Percentiles rank a stretch among this genome's conserved stretches.
These are phyloP conservation scores for Candida tropicalis DNA, from an alignment of 1,139 yeast species.

Conservation along the genomic window DNA sequence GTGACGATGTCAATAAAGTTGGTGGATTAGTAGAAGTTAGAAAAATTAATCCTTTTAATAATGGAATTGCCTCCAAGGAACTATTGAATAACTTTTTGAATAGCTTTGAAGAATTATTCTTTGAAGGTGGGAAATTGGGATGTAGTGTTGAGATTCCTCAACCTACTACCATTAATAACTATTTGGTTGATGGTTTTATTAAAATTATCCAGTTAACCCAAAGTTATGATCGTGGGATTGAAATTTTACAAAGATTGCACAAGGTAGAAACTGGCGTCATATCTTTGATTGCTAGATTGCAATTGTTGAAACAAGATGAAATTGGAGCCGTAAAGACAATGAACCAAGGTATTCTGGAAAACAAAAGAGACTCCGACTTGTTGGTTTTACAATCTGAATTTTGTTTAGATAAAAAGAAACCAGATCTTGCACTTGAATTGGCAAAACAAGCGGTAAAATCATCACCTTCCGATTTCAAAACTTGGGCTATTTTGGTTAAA, in stretches of 20 bases:
- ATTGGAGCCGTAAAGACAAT: conserved; percentile 72
- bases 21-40: conserved; percentile 57
- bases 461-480: conserved; percentile 80
- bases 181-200: conserved; percentile 74
- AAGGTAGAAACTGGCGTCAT: conserved; percentile 52
- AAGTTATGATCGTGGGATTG: conserved; percentile 60
- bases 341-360: conserved; percentile 57
- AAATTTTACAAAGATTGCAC: conserved; percentile 47
- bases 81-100: conserved; percentile 57
- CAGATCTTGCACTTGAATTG: conserved; percentile 72
- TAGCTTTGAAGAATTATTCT: conserved; percentile 64
- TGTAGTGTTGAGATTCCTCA: conserved; percentile 70
- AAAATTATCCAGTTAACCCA: conserved; percentile 68
- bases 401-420: conserved; percentile 63
- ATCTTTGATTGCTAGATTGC: conserved; percentile 57
- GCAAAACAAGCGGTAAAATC: conserved; percentile 78
- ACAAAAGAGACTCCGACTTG: conserved; percentile 66
- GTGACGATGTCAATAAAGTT: conserved; percentile 46
- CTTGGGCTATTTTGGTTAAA: conserved; percentile 79
- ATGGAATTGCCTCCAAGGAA: conserved; percentile 39
- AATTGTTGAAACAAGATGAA: conserved; percentile 67
- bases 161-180: conserved; percentile 70
- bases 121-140: conserved; percentile 67
- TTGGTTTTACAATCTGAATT: conserved; percentile 70
- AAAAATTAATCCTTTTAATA: conserved; percentile 58